Conservation (phyloP, 345 rosid genomes). For the Linum tenue region DNA sequence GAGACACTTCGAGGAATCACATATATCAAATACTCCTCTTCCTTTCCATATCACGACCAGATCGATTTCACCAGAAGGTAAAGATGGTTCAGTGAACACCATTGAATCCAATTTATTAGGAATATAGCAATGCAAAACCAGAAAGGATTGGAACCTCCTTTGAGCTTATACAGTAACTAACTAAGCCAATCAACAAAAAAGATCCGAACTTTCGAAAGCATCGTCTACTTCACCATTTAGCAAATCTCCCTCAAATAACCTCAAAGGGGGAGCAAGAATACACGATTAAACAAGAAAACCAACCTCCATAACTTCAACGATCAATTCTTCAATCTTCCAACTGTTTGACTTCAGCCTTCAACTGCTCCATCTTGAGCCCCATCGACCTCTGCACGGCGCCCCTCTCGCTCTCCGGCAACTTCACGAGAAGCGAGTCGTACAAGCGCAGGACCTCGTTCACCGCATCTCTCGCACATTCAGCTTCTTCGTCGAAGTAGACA, state of each 20-base stretch:
- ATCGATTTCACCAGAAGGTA: neutral
- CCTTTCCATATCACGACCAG: no score
- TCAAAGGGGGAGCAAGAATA: neutral
- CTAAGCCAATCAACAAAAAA: neutral
- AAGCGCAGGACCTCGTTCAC: slow-evolving; percentile 57
- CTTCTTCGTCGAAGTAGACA: slow-evolving; percentile 85
- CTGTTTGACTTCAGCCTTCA: slow-evolving; percentile 82
- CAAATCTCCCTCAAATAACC: neutral
- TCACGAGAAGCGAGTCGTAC: slow-evolving; percentile 52
- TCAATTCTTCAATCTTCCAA: slow-evolving; percentile 45
- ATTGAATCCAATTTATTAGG: neutral
- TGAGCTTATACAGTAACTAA: neutral
- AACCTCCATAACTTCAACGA: neutral
- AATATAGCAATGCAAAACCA: neutral
- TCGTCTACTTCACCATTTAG: neutral
- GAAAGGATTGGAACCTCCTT: neutral
- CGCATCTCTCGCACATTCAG: slow-evolving; percentile 73
- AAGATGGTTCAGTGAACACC: neutral
- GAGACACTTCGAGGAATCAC: no score
- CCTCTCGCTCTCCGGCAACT: slow-evolving; percentile 46
- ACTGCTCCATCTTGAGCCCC: slow-evolving; percentile 96
- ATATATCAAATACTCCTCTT: no score
- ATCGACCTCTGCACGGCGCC: slow-evolving; percentile 69
- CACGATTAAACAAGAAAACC: neutral
- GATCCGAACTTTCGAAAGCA: neutral